Base-by-base conservation (phyloP, 345 rosid species). In the Linum usitatissimum region DNA sequence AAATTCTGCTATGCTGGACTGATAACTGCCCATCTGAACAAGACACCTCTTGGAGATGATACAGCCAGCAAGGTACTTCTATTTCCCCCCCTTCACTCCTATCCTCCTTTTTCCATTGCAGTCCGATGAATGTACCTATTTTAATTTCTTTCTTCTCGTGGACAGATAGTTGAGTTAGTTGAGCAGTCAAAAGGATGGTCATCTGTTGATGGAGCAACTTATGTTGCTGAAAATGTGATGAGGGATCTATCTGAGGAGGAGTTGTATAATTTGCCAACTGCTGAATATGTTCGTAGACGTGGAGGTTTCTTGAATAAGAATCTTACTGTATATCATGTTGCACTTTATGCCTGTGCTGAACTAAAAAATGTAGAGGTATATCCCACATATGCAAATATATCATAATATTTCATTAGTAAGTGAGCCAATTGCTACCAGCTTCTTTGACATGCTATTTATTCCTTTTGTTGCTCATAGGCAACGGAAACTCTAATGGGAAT, bases 1-100 rank as follows among this genome's bases (percentile, higher is more conserved):
- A 86, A 82, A 78, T 93, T 86, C 82, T 93, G 97, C 79, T 90
- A 93, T 73, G 97, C 99, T 62, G 99, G 96, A 61, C 92, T 93
- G 60, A 90, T 93, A 67, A 59, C 79, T 62, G 97, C 94, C 23
- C 87, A 90, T 77, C 56, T 81, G 74, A 90, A 87, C 81, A 87
- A 83, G 79, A 74, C 30, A 9, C 89, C 97, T 34, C 49, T 78
- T 69, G 71, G 86, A 36, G 84, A 84, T 64, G 86, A 87, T 71
- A 70, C 83, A 53, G 79, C 90, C 19, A 51, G 78, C 71, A 93
- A 82, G 81, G 99, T 87, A 80, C 62, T 23, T 70, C 20, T 62
- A 31, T 38, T 21, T 60, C 14, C 40, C 17, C 58, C 31, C 53
- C 14, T 19, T 0, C 55, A 60, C 55, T 17, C 48, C 21, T 64